These are phyloP conservation scores for Galerina marginata DNA, from an alignment of 768 basidiomycete species.

Conservation along the genomic window DNA sequence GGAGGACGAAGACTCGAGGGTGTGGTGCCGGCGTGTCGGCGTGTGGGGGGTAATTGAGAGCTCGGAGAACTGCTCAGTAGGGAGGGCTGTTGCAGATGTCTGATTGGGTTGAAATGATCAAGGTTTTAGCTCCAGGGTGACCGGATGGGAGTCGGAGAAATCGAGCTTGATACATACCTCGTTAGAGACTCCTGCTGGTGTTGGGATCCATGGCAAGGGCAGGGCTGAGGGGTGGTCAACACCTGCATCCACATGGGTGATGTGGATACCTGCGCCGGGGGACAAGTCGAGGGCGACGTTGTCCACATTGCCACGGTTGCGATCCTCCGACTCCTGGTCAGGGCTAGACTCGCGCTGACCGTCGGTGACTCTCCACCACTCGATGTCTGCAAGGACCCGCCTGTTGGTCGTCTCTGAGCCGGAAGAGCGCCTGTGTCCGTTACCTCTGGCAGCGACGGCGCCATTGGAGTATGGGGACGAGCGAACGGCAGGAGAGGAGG, in stretches of 20 bases:
- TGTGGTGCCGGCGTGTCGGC: slow-evolving; percentile 47
- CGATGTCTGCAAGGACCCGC: slow-evolving; percentile 83
- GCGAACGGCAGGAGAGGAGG: slow-evolving; percentile 73
- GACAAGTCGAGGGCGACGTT: slow-evolving; percentile 28
- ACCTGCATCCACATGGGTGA: slow-evolving; percentile 42
- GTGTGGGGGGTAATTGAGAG: slow-evolving; percentile 63
- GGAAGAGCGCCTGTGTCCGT: slow-evolving; percentile 65
- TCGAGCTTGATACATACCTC: slow-evolving; percentile 41
- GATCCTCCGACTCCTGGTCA: slow-evolving; percentile 49
- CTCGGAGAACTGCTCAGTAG: slow-evolving; percentile 54
- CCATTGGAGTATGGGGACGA: slow-evolving; percentile 66
- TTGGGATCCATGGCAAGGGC: slow-evolving; percentile 38
- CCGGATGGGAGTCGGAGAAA: slow-evolving; percentile 15
- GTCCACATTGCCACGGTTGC: slow-evolving; percentile 44
- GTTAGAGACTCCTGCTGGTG: slow-evolving; percentile 29
- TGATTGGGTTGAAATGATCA: slow-evolving; percentile 23
- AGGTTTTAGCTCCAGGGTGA: slow-evolving; percentile 23
- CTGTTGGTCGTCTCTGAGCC: slow-evolving; percentile 68
- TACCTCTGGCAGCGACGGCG: slow-evolving; percentile 37
- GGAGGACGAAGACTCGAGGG: slow-evolving; percentile 53
- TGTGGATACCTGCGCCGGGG: slow-evolving; percentile 31
- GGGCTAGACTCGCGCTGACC: slow-evolving; percentile 61
- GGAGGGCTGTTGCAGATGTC: slow-evolving; percentile 33
- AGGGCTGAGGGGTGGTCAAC: slow-evolving; percentile 42
- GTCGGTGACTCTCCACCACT: slow-evolving; percentile 85